Base-by-base conservation (phyloP, 179 eudicot genomes). In the Spergularia azorica region DNA sequence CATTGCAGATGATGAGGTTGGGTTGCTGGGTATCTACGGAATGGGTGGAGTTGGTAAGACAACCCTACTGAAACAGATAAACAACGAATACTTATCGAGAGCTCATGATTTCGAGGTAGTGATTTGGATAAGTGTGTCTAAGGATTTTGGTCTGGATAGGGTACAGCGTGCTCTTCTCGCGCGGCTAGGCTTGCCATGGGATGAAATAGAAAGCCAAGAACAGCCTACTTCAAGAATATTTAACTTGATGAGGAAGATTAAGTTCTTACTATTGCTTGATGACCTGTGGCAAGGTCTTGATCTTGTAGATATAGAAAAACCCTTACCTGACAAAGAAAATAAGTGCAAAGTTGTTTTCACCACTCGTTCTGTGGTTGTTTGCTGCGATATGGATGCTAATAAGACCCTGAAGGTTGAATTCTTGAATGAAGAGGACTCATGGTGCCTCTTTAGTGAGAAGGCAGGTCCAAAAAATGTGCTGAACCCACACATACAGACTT, bases 31-130 rank as follows among this genome's bases (percentile, higher is more conserved):
- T 17, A 76, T 76, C 26, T 80, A 70, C 39, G 83, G 80, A 14
- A 71, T 76, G 61, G 83, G 83, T 14, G 79, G 79, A 48, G 79
- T 67, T 6, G 80, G 83, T 55, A 80, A 80, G 76, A 80, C 83
- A 32, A 70, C 76, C 4, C 76, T 80, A 11, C 36, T 80, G 72
- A 80, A 76, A 36, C 61, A 57, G 59, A 76, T 80, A 32, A 76
- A 80, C 18, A 80, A 80, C 54, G 72, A 63, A 55, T 80, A 71
- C 43, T 18, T 76, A 11, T 66, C 72, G 43, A 75, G 54, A 48
- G 8, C 62, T 13, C 51, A 76, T 43, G 79, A 80, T 57, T 80
- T 80, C 26, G 79, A 80, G 61, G 76, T 78, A 2, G 83, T 80
- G 46, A 70, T 71, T 46, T 80, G 83, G 83, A 70, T 80, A 14